Evolutionary conservation across 1,284 basidiomycete species (phyloP), one percentile per base, ranked within the genome.

Genomic region (Filobasidium uniguttulatum): DNA sequence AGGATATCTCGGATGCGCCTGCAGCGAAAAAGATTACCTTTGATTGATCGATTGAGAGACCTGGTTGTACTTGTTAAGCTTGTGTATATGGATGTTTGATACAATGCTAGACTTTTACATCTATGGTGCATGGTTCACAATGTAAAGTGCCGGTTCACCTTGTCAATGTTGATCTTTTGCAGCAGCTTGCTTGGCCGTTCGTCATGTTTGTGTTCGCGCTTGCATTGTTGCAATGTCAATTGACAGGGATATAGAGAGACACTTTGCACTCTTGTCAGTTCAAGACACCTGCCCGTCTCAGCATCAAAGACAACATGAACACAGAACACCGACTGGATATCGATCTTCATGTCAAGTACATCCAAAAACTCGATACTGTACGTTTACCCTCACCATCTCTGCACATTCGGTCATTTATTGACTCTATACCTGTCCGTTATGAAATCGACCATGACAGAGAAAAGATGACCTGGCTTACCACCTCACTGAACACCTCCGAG

Each of bases 21-120:
- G 81, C 78, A 14, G 81, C 89, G 22, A 93, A 84, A 46, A 91
- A 89, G 75, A 91, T 93, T 63, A 83, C 80, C 40, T 94, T 94
- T 53, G 71, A 74, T 55, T 73, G 67, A 56, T 31, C 19, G n/a
- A 33, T 20, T 22, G 8, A 31, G 34, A n/a, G n/a, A n/a, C n/a
- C n/a, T n/a, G n/a, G n/a, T n/a, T n/a, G n/a, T n/a, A n/a, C n/a
- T n/a, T n/a, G n/a, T n/a, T n/a, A n/a, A n/a, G n/a, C n/a, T n/a
- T n/a, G n/a, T n/a, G n/a, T n/a, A n/a, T n/a, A n/a, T n/a, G n/a
- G n/a, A n/a, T n/a, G n/a, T n/a, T n/a, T n/a, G n/a, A n/a, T n/a
- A n/a, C n/a, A n/a, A n/a, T n/a, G n/a, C n/a, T n/a, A n/a, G n/a
- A n/a, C n/a, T n/a, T n/a, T n/a, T n/a, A n/a, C n/a, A n/a, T n/a